Conservation (phyloP, 192 early-diverging fungal genomes). For the Coemansia sp. region DNA sequence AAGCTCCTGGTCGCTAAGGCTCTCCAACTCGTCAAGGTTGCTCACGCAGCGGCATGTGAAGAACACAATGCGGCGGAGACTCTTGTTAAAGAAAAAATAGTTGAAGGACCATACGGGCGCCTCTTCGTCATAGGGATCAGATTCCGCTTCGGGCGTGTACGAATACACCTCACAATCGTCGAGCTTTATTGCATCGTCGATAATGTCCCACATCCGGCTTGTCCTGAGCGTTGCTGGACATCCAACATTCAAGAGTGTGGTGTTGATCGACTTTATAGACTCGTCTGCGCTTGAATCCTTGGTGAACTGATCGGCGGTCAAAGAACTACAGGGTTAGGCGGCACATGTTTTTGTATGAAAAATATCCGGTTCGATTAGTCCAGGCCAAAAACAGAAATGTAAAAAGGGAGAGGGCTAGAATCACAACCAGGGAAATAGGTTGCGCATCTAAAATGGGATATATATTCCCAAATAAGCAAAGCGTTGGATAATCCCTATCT, state of each 20-base stretch:
- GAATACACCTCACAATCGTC: conserved; percentile 88
- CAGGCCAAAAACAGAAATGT: background rate
- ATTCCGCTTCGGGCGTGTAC: conserved; percentile 83
- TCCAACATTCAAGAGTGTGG: conserved; percentile 82
- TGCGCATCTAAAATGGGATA: background rate
- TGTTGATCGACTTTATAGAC: conserved; percentile 83
- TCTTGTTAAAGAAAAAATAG: conserved; percentile 95
- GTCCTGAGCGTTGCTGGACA: conserved; percentile 40
- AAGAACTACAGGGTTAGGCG: conserved; percentile 35
- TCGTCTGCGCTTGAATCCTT: conserved; percentile 70
- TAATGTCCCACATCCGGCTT: conserved; percentile 77
- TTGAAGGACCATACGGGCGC: conserved; percentile 92
- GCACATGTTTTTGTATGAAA: background rate
- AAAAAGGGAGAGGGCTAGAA: background rate
- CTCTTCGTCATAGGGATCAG: conserved; percentile 91
- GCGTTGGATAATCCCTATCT: too few species aligned
- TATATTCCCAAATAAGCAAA: background rate
- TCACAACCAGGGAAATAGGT: background rate
- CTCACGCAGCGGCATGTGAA: conserved; percentile 88
- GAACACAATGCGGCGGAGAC: conserved; percentile 88
- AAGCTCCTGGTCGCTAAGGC: conserved; percentile 47
- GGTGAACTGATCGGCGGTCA: conserved; percentile 54
- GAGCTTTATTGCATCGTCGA: conserved; percentile 82
- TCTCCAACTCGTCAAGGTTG: conserved; percentile 58
- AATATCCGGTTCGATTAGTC: background rate